Conservation (phyloP, 768 basidiomycete genomes). For the Naganishia onofrii region DNA sequence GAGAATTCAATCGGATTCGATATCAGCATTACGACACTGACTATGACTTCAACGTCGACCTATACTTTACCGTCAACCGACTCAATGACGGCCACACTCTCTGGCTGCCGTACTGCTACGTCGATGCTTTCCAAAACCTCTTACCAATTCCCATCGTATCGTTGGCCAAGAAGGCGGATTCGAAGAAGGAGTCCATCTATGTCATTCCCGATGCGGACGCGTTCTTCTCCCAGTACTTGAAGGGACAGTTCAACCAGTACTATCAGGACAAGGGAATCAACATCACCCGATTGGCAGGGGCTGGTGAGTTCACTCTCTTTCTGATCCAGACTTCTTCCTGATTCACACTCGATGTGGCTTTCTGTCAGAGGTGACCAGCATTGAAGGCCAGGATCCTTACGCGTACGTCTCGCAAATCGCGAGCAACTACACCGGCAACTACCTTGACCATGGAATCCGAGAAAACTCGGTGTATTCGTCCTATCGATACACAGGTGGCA, state of each 20-base stretch:
- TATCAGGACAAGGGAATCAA: slow-evolving; percentile 60
- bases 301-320: slow-evolving; percentile 39
- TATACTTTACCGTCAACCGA: slow-evolving; percentile 60
- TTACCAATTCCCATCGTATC: slow-evolving; percentile 62
- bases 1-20: slow-evolving; percentile 58
- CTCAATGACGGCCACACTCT: slow-evolving; percentile 69
- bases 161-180: slow-evolving; percentile 56
- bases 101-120: slow-evolving; percentile 58
- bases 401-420: slow-evolving; percentile 63
- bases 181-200: slow-evolving; percentile 54
- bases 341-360: background rate
- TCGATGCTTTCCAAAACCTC: slow-evolving; percentile 57
- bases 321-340: background rate
- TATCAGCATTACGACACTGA: slow-evolving; percentile 62
- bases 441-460: slow-evolving; percentile 64
- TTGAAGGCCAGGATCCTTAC: slow-evolving; percentile 60
- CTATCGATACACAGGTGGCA: slow-evolving; percentile 57
- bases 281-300: slow-evolving; percentile 64
- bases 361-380: slow-evolving; percentile 55
- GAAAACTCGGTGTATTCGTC: slow-evolving; percentile 64
- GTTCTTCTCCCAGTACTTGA: slow-evolving; percentile 56
- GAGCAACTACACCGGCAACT: slow-evolving; percentile 63
- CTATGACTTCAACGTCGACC: slow-evolving; percentile 63
- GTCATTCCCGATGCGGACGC: slow-evolving; percentile 62
- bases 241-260: slow-evolving; percentile 56